phyloP scores from a whole-genome alignment of 2,329 filamentous ascomycete species.

The Sporothrix variecibatus region DNA sequence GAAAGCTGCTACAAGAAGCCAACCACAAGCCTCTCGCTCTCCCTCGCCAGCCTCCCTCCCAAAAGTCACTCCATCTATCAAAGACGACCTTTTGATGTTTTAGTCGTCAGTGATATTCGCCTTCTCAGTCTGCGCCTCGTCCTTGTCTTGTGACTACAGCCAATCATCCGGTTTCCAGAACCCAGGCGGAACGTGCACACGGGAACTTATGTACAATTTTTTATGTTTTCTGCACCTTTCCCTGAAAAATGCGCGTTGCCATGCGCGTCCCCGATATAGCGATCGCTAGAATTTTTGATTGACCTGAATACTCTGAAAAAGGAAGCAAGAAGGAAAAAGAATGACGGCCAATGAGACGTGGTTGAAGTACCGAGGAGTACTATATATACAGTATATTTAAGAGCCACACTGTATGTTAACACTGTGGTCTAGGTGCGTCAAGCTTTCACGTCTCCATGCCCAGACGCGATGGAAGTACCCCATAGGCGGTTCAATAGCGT shows the following conservation, averaged over 20 bases:
- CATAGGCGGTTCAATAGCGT: neutral
- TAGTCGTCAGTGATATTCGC: neutral
- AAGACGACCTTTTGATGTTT: neutral
- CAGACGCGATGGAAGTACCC: neutral
- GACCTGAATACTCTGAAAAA: neutral
- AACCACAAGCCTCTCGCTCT: neutral
- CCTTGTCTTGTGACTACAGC: neutral
- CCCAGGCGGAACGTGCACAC: conserved; percentile 15
- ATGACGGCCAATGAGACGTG: neutral
- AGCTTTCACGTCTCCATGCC: neutral
- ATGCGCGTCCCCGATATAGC: conserved; percentile 16
- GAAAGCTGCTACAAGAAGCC: conserved; percentile 4
- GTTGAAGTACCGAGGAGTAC: too few species aligned
- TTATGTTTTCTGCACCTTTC: neutral
- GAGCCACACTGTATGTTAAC: neutral
- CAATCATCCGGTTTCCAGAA: neutral
- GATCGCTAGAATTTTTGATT: neutral
- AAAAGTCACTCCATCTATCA: neutral
- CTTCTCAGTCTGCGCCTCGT: conserved; percentile 2
- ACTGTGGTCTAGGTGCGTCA: conserved; percentile 8
- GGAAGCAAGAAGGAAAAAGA: neutral
- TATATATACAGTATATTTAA: neutral
- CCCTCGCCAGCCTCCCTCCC: neutral
- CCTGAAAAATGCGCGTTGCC: conserved; percentile 13
- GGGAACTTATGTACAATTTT: neutral